A percentile compares a stretch with the other conserved stretches of the same genome.
phyloP scores from a whole-genome alignment of 2,329 filamentous ascomycete species.

The Basipetospora chlamydospora region DNA sequence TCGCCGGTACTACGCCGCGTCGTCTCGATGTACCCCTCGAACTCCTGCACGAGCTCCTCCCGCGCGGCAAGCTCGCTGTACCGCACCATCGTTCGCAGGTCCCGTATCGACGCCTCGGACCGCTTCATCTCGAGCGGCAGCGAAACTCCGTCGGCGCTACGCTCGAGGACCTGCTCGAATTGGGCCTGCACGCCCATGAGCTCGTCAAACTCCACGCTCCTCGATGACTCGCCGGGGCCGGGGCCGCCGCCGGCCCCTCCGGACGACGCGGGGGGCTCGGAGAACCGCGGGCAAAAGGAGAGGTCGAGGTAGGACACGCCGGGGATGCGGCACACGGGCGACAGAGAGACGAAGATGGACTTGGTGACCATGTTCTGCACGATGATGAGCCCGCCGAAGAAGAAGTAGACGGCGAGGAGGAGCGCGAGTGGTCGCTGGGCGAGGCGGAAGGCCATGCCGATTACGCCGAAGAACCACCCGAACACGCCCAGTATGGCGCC shows the following conservation, averaged over 20 bases:
- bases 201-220: constrained; percentile 52
- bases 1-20: constrained; percentile 50
- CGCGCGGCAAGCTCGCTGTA: constrained; percentile 53
- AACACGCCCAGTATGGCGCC: constrained; percentile 23
- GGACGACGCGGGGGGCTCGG: constrained; percentile 11
- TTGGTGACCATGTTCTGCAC: constrained; percentile 46
- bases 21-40: constrained; percentile 60
- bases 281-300: constrained; percentile 40
- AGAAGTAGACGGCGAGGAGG: constrained; percentile 45
- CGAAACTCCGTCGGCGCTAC: constrained; percentile 48
- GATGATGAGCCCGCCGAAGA: constrained; percentile 43
- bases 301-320: constrained; percentile 46
- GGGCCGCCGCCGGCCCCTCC: constrained; percentile 8
- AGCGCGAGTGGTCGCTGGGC: constrained; percentile 51
- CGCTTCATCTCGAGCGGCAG: constrained; percentile 69
- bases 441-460: constrained; percentile 44
- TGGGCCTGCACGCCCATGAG: constrained; percentile 61
- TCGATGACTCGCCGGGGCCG: constrained; percentile 5
- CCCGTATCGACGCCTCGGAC: constrained; percentile 58
- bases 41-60: constrained; percentile 59
- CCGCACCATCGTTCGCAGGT: constrained; percentile 57
- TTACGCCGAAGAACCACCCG: constrained; percentile 38
- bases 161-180: constrained; percentile 62
- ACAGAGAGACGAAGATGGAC: constrained; percentile 46
- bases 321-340: constrained; percentile 57